Evolutionary conservation across 176 grass and related monocot species (phyloP).

Genomic region (Oropetium thomaeum): DNA sequence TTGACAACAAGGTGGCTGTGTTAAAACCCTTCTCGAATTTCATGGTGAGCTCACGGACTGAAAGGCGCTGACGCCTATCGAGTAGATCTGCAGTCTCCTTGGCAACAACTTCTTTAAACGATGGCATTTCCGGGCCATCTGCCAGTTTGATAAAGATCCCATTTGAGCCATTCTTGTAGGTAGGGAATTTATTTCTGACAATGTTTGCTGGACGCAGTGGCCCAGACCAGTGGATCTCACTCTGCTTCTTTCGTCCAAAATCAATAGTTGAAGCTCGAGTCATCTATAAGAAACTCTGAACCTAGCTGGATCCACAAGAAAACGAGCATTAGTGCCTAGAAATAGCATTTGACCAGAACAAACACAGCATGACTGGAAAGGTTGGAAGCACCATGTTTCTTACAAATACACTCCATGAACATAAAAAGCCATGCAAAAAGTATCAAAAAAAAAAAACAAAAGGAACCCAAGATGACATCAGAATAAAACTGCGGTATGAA

Average conservation of each 20-base stretch:
- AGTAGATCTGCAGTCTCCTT: slow-evolving; percentile 63
- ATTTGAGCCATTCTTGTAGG: slow-evolving; percentile 49
- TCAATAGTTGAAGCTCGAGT: slow-evolving; percentile 44
- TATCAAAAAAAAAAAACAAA: not conserved
- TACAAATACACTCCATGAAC: not conserved
- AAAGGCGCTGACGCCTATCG: slow-evolving; percentile 51
- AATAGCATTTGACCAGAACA: not conserved
- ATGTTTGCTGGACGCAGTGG: slow-evolving; percentile 48
- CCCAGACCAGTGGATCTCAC: slow-evolving; percentile 34
- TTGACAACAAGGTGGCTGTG: slow-evolving; percentile 66
- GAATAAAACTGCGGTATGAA: not conserved
- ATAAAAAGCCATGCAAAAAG: not conserved
- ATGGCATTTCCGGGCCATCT: slow-evolving; percentile 34
- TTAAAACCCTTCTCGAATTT: slow-evolving; percentile 88
- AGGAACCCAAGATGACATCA: not conserved
- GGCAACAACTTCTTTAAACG: slow-evolving; percentile 58
- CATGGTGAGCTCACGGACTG: slow-evolving; percentile 69
- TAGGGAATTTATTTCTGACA: slow-evolving; percentile 56
- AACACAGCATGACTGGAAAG: not conserved
- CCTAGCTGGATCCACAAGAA: not conserved
- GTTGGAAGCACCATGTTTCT: not conserved
- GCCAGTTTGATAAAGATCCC: slow-evolving; percentile 58
- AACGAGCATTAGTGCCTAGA: not conserved
- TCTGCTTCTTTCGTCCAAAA: slow-evolving; percentile 34
- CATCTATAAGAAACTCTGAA: slow-evolving; percentile 21